A percentile compares a stretch with the other conserved stretches of the same genome.
Evolutionary conservation across 805 yeast genomes (phyloP).

Genomic region (Cyberlindnera nakhonratchasimensis): DNA sequence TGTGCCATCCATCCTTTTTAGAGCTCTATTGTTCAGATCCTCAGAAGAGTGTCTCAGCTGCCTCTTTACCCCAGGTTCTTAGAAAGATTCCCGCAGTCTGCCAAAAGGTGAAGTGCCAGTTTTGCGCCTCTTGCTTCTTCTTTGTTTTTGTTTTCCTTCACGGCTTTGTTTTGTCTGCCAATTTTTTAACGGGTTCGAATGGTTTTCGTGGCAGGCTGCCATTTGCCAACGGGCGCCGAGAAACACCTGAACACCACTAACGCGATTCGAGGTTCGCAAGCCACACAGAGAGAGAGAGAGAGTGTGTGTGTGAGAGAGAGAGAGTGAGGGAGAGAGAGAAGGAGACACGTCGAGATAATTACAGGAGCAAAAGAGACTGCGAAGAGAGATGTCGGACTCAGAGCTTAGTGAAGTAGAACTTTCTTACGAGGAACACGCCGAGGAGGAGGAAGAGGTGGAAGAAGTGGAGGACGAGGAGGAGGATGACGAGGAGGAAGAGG

Average conservation of each 20-base stretch:
- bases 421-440: conserved; percentile 13
- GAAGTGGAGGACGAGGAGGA: conserved; percentile 20
- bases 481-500: conserved; percentile 14
- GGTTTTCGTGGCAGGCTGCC: too few species aligned
- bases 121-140: not conserved
- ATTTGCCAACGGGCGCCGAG: not conserved
- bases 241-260: not conserved
- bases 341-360: not conserved
- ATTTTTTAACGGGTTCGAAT: not conserved
- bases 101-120: conserved; percentile 5
- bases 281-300: not conserved
- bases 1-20: not conserved
- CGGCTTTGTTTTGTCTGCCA: not conserved
- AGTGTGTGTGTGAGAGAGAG: not conserved
- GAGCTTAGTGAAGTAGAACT: conserved; percentile 15
- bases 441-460: conserved; percentile 13
- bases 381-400: conserved; percentile 22
- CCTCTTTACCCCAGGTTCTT: too few species aligned
- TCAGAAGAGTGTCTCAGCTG: too few species aligned
- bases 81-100: conserved; percentile 4
- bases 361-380: not conserved
- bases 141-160: not conserved
- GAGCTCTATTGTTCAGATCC: not conserved
- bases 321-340: too few species aligned
- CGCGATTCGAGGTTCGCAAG: not conserved